A percentile compares a stretch with the other conserved stretches of the same genome.
Conservation (phyloP, 768 basidiomycete genomes). For the Leccinum obscurum region DNA sequence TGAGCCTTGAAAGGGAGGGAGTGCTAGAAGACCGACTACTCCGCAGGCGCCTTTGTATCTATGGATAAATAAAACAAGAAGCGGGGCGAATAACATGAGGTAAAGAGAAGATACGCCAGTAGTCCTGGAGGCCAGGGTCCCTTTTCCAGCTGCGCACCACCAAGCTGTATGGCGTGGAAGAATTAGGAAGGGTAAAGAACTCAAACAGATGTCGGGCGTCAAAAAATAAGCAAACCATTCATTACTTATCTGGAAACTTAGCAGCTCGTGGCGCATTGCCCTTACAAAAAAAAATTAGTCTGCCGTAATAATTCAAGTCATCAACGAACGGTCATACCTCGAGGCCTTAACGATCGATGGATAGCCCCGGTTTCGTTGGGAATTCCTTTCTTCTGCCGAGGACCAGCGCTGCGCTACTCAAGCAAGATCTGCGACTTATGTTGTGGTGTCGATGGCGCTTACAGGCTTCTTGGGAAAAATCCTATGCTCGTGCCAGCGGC, state of each 20-base stretch:
- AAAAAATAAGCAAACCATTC: too few relatives aligned
- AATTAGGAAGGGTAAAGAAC: not conserved
- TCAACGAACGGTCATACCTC: too few relatives aligned
- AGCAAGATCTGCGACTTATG: slow-evolving; percentile 48
- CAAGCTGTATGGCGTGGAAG: not conserved
- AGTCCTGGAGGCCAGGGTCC: not conserved
- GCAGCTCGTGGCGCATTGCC: too few relatives aligned
- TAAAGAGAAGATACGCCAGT: not conserved
- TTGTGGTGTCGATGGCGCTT: slow-evolving; percentile 58
- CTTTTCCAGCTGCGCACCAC: not conserved
- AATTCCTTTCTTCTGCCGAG: slow-evolving; percentile 42
- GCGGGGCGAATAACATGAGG: not conserved
- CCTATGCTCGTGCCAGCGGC: slow-evolving; percentile 31
- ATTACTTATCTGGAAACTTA: too few relatives aligned
- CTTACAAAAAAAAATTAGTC: too few relatives aligned
- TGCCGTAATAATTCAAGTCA: not conserved
- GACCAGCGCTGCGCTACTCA: slow-evolving; percentile 50
- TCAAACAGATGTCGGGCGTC: not conserved
- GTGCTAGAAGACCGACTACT: too few relatives aligned
- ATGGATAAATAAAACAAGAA: too few relatives aligned
- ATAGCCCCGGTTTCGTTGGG: too few relatives aligned
- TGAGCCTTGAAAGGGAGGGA: not conserved
- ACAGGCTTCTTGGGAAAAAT: slow-evolving; percentile 70
- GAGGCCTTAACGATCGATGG: too few relatives aligned
- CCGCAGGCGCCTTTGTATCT: too few relatives aligned